Percentiles rank a stretch among this genome's conserved stretches.
phyloP scores from a whole-genome alignment of 2,329 filamentous ascomycete species.

The Cryphonectria radicalis region DNA sequence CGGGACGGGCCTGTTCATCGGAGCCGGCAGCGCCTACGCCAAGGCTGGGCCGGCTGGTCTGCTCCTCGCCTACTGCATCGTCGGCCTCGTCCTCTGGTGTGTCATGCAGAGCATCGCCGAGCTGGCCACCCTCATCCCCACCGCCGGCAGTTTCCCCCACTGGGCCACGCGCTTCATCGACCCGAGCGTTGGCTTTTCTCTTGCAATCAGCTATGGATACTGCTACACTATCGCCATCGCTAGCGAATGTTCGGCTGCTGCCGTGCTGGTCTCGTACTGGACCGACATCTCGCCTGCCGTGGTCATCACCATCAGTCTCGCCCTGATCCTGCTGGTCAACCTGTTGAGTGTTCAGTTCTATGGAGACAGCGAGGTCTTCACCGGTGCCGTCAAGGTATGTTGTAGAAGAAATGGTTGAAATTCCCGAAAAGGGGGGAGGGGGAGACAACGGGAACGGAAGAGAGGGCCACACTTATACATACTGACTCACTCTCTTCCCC shows the following conservation, averaged over 20 bases:
- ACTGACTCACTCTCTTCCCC: not conserved
- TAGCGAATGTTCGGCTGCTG: conserved; percentile 30
- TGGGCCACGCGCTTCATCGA: conserved; percentile 31
- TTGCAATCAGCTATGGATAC: conserved; percentile 31
- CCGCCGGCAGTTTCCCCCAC: conserved; percentile 31
- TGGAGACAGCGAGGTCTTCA: conserved; percentile 25
- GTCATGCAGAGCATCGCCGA: conserved; percentile 31
- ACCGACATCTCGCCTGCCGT: conserved; percentile 28
- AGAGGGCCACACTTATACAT: not conserved
- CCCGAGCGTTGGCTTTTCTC: conserved; percentile 30
- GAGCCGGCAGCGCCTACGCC: conserved; percentile 28
- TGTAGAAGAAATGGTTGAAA: too few species aligned
- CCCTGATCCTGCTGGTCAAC: conserved; percentile 24
- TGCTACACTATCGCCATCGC: conserved; percentile 31
- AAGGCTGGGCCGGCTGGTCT: conserved; percentile 30
- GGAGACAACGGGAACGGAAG: not conserved
- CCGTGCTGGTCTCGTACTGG: conserved; percentile 31
- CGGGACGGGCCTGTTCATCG: conserved; percentile 32
- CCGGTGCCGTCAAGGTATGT: conserved; percentile 25
- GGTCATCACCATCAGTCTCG: conserved; percentile 28
- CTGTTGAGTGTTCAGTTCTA: conserved; percentile 29
- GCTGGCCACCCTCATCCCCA: conserved; percentile 30
- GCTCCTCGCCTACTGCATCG: conserved; percentile 28
- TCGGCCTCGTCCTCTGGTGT: conserved; percentile 27
- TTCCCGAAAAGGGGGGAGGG: too few species aligned